phyloP scores from a whole-genome alignment of 2,329 filamentous ascomycete genomes.

The Diplocarpon rosae region DNA sequence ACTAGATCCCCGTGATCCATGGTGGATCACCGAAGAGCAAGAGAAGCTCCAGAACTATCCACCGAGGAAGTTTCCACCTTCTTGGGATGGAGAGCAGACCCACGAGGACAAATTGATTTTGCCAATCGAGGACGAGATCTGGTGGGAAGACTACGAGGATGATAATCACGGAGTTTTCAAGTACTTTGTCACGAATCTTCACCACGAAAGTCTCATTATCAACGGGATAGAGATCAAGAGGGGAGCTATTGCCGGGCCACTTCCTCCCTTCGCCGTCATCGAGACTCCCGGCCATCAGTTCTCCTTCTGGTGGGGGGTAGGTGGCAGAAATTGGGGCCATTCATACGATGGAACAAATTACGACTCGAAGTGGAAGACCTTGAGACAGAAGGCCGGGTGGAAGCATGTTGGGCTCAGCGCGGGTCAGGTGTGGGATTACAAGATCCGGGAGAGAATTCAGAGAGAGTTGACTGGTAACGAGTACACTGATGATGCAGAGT shows the following conservation, averaged over 20 bases:
- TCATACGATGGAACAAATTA: background rate
- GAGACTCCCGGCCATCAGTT: constrained; percentile 19
- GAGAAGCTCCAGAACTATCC: constrained; percentile 13
- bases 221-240: constrained; percentile 22
- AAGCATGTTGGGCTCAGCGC: constrained; percentile 10
- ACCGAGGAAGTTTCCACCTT: constrained; percentile 13
- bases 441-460: constrained; percentile 17
- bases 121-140: constrained; percentile 14
- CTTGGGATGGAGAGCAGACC: background rate
- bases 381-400: constrained; percentile 11
- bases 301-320: constrained; percentile 22
- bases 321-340: constrained; percentile 14
- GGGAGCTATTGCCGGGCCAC: constrained; percentile 23
- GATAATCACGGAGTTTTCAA: constrained; percentile 10
- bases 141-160: constrained; percentile 14
- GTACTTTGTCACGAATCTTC: constrained; percentile 24
- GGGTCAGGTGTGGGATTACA: constrained; percentile 18
- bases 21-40: constrained; percentile 19
- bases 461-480: constrained; percentile 14
- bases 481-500: constrained; percentile 13
- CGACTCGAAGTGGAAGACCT: constrained; percentile 9
- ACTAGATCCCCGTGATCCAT: constrained; percentile 17
- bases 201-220: constrained; percentile 18
- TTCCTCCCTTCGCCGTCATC: constrained; percentile 25
- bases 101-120: constrained; percentile 3